Evolutionary conservation across 345 rosid genomes (phyloP).

Genomic region (Noccaea bulbosa): DNA sequence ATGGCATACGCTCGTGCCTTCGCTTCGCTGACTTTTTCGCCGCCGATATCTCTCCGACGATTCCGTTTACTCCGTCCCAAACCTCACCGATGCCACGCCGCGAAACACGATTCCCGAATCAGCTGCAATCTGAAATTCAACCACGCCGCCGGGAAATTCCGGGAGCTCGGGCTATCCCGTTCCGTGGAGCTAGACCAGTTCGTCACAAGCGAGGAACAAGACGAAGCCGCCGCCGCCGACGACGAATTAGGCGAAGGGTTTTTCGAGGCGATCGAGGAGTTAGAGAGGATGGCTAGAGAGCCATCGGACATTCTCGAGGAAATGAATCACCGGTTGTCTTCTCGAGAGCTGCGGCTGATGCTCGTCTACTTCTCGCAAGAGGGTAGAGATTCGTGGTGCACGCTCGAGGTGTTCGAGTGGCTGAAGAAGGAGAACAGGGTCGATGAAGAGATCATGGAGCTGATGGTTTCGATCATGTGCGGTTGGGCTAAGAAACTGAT

Average conservation of each 20-base stretch:
- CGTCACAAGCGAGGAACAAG: constrained; percentile 59
- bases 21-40: constrained; percentile 44
- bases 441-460: constrained; percentile 89
- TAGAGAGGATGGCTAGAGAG: constrained; percentile 86
- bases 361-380: constrained; percentile 91
- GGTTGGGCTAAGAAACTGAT: constrained; percentile 84
- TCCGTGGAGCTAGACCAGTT: constrained; percentile 70
- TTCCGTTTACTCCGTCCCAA: constrained; percentile 31
- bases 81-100: background rate
- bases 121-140: constrained; percentile 44
- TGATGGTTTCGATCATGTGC: constrained; percentile 92
- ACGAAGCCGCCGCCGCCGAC: constrained; percentile 54
- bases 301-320: constrained; percentile 88
- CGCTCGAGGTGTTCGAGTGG: constrained; percentile 96
- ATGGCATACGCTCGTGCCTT: constrained; percentile 53
- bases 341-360: constrained; percentile 76
- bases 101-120: constrained; percentile 41
- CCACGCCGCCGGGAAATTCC: constrained; percentile 37
- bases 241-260: constrained; percentile 82
- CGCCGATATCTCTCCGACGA: constrained; percentile 39
- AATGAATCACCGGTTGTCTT: constrained; percentile 82
- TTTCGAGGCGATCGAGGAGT: constrained; percentile 86
- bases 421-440: constrained; percentile 76
- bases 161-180: constrained; percentile 50
- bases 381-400: constrained; percentile 97